Percentiles rank a stretch among this genome's conserved stretches.
These are phyloP conservation scores for Talaromyces adpressus DNA, from an alignment of 495 filamentous ascomycete genomes.

Conservation along the genomic window DNA sequence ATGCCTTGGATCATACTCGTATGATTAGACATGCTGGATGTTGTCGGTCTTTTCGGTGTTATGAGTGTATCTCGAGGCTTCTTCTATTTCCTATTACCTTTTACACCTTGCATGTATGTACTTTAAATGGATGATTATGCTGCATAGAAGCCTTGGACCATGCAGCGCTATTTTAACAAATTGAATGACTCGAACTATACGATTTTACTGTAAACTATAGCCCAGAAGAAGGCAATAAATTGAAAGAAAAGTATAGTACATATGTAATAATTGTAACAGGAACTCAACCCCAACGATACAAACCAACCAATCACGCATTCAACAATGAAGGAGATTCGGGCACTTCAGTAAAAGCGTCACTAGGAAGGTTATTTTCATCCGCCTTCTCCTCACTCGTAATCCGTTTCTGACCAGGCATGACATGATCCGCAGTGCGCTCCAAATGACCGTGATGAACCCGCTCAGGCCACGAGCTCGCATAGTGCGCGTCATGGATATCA, in stretches of 20 bases:
- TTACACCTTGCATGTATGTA: not conserved
- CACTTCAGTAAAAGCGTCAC: conserved; percentile 30
- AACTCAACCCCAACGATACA: not conserved
- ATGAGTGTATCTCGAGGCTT: not conserved
- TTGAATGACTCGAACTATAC: not conserved
- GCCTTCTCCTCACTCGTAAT: conserved; percentile 25
- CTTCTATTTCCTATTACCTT: not conserved
- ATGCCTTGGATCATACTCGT: not conserved
- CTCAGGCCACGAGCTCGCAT: conserved; percentile 59
- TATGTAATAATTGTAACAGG: not conserved
- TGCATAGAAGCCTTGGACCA: not conserved
- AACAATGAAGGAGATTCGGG: not conserved
- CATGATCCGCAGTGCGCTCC: conserved; percentile 25
- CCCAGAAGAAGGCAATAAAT: not conserved
- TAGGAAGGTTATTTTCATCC: conserved; percentile 27
- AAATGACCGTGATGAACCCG: conserved; percentile 58
- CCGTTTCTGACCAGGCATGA: conserved; percentile 28
- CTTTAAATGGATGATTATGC: conserved; percentile 1
- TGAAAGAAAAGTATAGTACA: conserved; percentile 1
- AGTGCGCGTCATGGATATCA: conserved; percentile 56
- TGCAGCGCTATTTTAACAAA: not conserved
- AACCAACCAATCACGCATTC: not conserved
- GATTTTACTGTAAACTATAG: not conserved
- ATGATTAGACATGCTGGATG: not conserved
- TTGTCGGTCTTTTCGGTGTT: not conserved